Evolutionary conservation across 23 red algal genomes (phyloP).

Genomic region (Gracilaria gracilis): DNA sequence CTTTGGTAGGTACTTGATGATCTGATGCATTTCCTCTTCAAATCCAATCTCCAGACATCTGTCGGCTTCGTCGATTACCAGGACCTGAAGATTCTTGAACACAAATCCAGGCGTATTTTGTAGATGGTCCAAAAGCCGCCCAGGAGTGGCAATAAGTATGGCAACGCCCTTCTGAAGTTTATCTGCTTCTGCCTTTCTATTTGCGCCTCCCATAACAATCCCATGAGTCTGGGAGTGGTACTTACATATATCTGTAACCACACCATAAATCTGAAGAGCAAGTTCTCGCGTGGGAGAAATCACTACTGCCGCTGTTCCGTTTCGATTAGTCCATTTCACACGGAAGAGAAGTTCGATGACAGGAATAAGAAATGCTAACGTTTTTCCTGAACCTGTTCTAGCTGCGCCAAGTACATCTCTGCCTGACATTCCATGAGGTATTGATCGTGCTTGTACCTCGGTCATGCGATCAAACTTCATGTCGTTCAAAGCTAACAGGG

Average conservation of each 20-base stretch:
- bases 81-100: slow-evolving; percentile 65
- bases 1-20: slow-evolving; percentile 86
- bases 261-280: slow-evolving; percentile 95
- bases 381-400: slow-evolving; percentile 97
- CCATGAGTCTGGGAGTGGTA: slow-evolving; percentile 94
- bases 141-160: slow-evolving; percentile 95
- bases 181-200: slow-evolving; percentile 89
- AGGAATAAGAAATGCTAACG: slow-evolving; percentile 96
- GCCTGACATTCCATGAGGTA: slow-evolving; percentile 93
- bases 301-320: slow-evolving; percentile 94
- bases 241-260: slow-evolving; percentile 81
- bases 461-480: slow-evolving; percentile 97
- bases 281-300: slow-evolving; percentile 97
- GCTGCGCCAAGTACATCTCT: slow-evolving; percentile 95
- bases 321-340: slow-evolving; percentile 92
- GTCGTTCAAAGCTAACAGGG: slow-evolving; percentile 66
- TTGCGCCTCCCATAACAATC: slow-evolving; percentile 96
- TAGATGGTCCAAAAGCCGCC: slow-evolving; percentile 95
- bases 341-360: slow-evolving; percentile 88
- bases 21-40: slow-evolving; percentile 98
- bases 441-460: slow-evolving; percentile 90
- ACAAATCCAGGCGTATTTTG: slow-evolving; percentile 96
- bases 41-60: slow-evolving; percentile 98
- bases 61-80: slow-evolving; percentile 99
- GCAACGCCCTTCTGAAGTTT: slow-evolving; percentile 86